A percentile compares a stretch with the other conserved stretches of the same genome.
Conservation (phyloP, 805 yeast genomes). For the Schwanniomyces vanrijiae region DNA sequence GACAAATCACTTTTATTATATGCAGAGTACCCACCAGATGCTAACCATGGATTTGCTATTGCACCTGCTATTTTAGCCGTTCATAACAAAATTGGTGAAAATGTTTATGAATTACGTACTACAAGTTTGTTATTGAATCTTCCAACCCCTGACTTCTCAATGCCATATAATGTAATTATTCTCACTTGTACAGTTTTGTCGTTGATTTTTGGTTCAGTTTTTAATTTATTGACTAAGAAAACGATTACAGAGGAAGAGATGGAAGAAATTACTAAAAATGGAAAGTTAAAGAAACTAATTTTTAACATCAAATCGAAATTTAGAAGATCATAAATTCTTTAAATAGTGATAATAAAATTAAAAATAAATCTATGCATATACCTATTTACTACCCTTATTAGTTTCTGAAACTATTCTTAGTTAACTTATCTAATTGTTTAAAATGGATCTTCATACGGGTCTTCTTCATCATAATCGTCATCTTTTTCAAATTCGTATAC, state of each 20-base stretch:
- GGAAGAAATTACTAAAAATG: slow-evolving; percentile 17
- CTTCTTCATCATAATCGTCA: slow-evolving; percentile 98
- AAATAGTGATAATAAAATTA: neutral
- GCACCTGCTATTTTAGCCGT: slow-evolving; percentile 85
- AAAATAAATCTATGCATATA: neutral
- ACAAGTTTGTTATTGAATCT: slow-evolving; percentile 82
- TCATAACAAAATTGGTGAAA: slow-evolving; percentile 23
- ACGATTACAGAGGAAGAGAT: slow-evolving; percentile 72
- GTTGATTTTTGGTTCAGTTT: slow-evolving; percentile 82
- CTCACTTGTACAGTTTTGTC: slow-evolving; percentile 93
- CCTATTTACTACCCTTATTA: neutral
- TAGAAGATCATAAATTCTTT: neutral
- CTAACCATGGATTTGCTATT: slow-evolving; percentile 94
- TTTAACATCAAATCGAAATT: neutral
- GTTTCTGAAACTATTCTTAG: neutral
- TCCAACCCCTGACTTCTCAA: slow-evolving; percentile 97
- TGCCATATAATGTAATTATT: slow-evolving; percentile 97
- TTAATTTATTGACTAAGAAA: slow-evolving; percentile 72
- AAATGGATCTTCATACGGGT: slow-evolving; percentile 95
- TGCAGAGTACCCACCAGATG: slow-evolving; percentile 98
- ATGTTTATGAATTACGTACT: slow-evolving; percentile 62
- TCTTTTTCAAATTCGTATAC: slow-evolving; percentile 95
- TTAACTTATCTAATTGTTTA: slow-evolving; percentile 27
- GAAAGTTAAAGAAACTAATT: slow-evolving; percentile 13
- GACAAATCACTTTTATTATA: slow-evolving; percentile 83